phyloP scores from a whole-genome alignment of 2,329 filamentous ascomycete species.

The Akanthomyces uredinophilus region DNA sequence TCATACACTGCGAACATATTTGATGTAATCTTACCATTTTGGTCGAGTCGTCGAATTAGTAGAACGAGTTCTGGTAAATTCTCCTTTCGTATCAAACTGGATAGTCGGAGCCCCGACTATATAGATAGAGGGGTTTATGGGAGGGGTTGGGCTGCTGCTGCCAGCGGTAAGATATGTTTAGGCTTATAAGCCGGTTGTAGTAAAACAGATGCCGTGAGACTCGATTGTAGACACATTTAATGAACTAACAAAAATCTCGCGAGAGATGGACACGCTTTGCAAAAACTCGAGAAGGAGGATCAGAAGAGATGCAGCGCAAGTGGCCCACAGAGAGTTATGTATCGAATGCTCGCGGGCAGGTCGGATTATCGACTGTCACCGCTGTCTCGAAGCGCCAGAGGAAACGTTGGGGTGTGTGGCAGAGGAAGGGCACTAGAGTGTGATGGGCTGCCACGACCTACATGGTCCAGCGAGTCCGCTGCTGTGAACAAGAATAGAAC shows the following conservation, averaged over 20 bases:
- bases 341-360: neutral
- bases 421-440: neutral
- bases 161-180: constrained; percentile 30
- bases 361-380: constrained; percentile 3
- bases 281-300: constrained; percentile 14
- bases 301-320: constrained; percentile 4
- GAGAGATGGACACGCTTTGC: constrained; percentile 14
- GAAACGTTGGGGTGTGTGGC: constrained; percentile 4
- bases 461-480: neutral
- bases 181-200: constrained; percentile 16
- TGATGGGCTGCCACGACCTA: neutral
- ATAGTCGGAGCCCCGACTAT: neutral
- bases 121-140: constrained; percentile 3
- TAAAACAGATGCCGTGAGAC: constrained; percentile 20
- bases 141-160: constrained; percentile 28
- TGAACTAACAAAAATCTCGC: constrained; percentile 18
- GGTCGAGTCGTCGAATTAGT: constrained; percentile 15
- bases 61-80: neutral
- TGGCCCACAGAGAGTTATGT: constrained; percentile 13
- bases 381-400: constrained; percentile 8
- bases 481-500: constrained; percentile 12
- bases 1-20: neutral
- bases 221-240: constrained; percentile 6
- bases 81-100: neutral
- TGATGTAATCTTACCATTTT: constrained; percentile 29